phyloP scores from a whole-genome alignment of 345 rosid species.

The Cochlearia excelsa region DNA sequence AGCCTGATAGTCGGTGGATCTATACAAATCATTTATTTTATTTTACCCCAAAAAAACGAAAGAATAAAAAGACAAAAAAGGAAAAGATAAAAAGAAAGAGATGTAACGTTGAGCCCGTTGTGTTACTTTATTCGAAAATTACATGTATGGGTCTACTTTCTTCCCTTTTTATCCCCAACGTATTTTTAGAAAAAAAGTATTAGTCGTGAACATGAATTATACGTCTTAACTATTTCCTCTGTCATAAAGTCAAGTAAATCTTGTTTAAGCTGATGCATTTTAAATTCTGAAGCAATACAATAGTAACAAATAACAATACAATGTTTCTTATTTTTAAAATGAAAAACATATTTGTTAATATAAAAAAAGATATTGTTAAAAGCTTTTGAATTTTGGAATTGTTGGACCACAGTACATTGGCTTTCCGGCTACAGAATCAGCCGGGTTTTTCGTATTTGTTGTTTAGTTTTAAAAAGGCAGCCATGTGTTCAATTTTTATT shows the following conservation, averaged over 20 bases:
- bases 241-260: not conserved
- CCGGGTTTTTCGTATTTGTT: not conserved
- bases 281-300: not conserved
- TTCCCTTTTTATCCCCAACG: not conserved
- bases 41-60: not conserved
- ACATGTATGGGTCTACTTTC: slow-evolving; percentile 21
- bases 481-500: too few relatives aligned
- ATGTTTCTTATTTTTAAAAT: too few relatives aligned
- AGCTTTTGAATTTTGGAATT: too few relatives aligned
- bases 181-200: not conserved
- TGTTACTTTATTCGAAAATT: slow-evolving; percentile 34
- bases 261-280: not conserved
- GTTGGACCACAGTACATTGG: slow-evolving; percentile 28
- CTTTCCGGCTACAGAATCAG: slow-evolving; percentile 21
- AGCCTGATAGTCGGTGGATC: slow-evolving; percentile 30
- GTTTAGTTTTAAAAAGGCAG: too few relatives aligned
- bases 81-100: slow-evolving; percentile 13
- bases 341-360: too few relatives aligned
- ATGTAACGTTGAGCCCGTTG: slow-evolving; percentile 20
- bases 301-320: too few relatives aligned
- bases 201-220: slow-evolving; percentile 1
- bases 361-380: too few relatives aligned
- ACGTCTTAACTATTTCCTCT: slow-evolving; percentile 6
- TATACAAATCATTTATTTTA: not conserved
- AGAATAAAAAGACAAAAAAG: not conserved